Percentiles rank a stretch among this genome's conserved stretches.
These are phyloP conservation scores for Ophiorrhiza pumila DNA, from an alignment of 257 asterid genomes.

Conservation along the genomic window DNA sequence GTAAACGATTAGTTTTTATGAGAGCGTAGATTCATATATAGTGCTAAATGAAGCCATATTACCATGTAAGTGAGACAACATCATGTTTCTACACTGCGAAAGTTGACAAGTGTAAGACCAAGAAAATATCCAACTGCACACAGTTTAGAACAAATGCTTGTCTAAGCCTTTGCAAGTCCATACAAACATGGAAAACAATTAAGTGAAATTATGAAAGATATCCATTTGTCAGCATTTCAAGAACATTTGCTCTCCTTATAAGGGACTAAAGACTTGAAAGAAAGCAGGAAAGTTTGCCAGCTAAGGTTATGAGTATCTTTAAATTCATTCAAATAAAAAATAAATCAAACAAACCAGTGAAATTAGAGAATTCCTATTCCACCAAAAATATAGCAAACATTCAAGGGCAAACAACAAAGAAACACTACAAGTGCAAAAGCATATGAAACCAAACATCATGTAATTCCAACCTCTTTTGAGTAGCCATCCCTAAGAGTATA, in stretches of 20 bases:
- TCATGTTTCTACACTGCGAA: not conserved
- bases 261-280: not conserved
- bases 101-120: not conserved
- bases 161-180: not conserved
- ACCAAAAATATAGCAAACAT: not conserved
- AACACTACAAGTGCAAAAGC: not conserved
- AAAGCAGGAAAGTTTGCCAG: not conserved
- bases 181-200: not conserved
- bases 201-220: not conserved
- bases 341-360: not conserved
- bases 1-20: not conserved
- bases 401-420: slow-evolving; percentile 11
- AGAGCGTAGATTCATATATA: not conserved
- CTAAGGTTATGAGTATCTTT: not conserved
- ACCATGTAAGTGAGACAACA: not conserved
- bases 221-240: not conserved
- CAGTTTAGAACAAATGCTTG: not conserved
- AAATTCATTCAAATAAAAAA: not conserved
- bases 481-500: slow-evolving; percentile 95
- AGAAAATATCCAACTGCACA: not conserved
- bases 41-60: not conserved
- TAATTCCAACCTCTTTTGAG: slow-evolving; percentile 61
- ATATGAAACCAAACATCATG: not conserved
- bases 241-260: not conserved
- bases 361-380: not conserved